A percentile compares a stretch with the other conserved stretches of the same genome.
Conservation (phyloP, 495 filamentous ascomycete species). For the Coniosporium apollinis region DNA sequence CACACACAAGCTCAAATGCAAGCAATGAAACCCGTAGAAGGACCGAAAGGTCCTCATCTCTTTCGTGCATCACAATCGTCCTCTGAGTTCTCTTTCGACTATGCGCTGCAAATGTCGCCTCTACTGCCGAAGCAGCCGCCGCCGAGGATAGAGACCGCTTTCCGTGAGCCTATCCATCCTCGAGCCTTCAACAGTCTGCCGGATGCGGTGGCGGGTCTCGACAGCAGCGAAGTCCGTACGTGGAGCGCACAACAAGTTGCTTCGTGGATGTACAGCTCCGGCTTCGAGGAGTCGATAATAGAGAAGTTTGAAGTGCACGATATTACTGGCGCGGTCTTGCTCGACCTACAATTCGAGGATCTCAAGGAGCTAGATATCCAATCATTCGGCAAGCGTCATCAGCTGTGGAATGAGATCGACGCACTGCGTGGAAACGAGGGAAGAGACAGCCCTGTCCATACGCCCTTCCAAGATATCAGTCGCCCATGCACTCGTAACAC, state of each 20-base stretch:
- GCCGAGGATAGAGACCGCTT: constrained; percentile 15
- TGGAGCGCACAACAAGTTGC: constrained; percentile 68
- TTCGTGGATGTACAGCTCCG: constrained; percentile 56
- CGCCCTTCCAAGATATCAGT: constrained; percentile 24
- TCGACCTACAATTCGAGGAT: constrained; percentile 77
- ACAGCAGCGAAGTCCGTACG: constrained; percentile 35
- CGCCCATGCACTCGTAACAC: constrained; percentile 17
- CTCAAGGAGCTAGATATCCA: constrained; percentile 83
- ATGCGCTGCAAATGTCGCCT: constrained; percentile 45
- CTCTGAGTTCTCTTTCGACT: constrained; percentile 39
- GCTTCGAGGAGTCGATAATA: constrained; percentile 55
- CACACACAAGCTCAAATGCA: constrained; percentile 21
- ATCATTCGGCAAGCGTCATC: constrained; percentile 85
- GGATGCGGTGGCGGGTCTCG: constrained; percentile 33
- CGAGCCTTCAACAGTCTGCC: constrained; percentile 17
- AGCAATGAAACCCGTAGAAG: constrained; percentile 46
- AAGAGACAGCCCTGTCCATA: constrained; percentile 27
- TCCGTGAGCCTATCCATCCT: constrained; percentile 4
- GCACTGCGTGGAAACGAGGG: constrained; percentile 36
- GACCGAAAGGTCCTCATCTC: constrained; percentile 75
- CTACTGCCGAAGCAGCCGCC: constrained; percentile 25
- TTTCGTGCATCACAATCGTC: constrained; percentile 44
- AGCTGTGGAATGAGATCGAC: constrained; percentile 71
- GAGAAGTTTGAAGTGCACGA: constrained; percentile 79
- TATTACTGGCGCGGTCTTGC: constrained; percentile 69